phyloP scores from a whole-genome alignment of 2,329 filamentous ascomycete species.

The Curvularia verruculosa region DNA sequence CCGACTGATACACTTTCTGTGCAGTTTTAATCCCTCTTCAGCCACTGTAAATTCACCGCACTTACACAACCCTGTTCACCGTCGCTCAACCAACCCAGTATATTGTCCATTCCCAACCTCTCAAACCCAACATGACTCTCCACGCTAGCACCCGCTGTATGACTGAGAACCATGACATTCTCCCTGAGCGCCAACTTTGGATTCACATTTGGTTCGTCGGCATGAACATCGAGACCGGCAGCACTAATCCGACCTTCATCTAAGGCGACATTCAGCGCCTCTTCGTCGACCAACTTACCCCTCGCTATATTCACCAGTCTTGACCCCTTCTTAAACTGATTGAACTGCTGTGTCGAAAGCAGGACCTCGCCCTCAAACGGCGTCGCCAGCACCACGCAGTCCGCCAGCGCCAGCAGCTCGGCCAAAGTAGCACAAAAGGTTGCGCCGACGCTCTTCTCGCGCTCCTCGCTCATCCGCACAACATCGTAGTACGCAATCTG shows the following conservation, averaged over 20 bases:
- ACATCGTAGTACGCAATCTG: slow-evolving; percentile 68
- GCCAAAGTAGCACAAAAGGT: slow-evolving; percentile 60
- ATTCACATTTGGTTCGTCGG: slow-evolving; percentile 63
- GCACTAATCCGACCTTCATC: slow-evolving; percentile 58
- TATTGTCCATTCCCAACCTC: slow-evolving; percentile 69
- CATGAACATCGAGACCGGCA: slow-evolving; percentile 69
- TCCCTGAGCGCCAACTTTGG: slow-evolving; percentile 52
- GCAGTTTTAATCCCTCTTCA: slow-evolving; percentile 39
- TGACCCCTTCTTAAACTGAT: slow-evolving; percentile 60
- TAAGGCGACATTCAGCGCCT: slow-evolving; percentile 65
- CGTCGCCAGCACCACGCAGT: slow-evolving; percentile 68
- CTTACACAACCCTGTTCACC: slow-evolving; percentile 60
- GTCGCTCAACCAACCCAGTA: slow-evolving; percentile 63
- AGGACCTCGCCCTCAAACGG: slow-evolving; percentile 60
- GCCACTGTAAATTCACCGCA: slow-evolving; percentile 66
- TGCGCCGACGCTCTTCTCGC: slow-evolving; percentile 59
- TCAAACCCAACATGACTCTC: slow-evolving; percentile 72
- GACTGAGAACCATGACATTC: slow-evolving; percentile 66
- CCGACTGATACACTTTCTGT: neutral
- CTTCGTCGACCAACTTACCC: slow-evolving; percentile 69
- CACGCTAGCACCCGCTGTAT: slow-evolving; percentile 70
- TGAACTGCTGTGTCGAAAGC: slow-evolving; percentile 57
- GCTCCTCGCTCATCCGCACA: slow-evolving; percentile 52
- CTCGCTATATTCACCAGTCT: slow-evolving; percentile 71
- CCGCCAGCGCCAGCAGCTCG: slow-evolving; percentile 58